phyloP scores from a whole-genome alignment of 108 stramenopile genomes.

The Cyclotella baltica region DNA sequence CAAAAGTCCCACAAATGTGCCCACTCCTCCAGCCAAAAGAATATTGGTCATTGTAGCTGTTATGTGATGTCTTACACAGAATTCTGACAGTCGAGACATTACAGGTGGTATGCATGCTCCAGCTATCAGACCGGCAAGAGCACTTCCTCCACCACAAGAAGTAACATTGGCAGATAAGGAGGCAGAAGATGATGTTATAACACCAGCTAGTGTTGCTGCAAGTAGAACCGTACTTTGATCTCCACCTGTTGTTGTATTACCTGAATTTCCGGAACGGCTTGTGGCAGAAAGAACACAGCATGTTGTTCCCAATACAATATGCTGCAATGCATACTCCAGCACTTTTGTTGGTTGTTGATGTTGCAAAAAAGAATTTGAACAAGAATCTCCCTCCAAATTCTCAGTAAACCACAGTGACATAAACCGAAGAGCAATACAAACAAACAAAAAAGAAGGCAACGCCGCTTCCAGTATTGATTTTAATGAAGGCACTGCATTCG shows the following conservation, averaged over 20 bases:
- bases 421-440: conserved; percentile 43
- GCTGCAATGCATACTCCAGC: conserved; percentile 17
- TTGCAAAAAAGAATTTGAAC: background rate
- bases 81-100: conserved; percentile 31
- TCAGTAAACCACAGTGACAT: conserved; percentile 3
- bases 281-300: conserved; percentile 32
- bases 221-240: conserved; percentile 37
- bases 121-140: conserved; percentile 63
- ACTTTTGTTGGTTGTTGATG: background rate
- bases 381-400: conserved; percentile 10
- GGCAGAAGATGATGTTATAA: conserved; percentile 59
- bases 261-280: conserved; percentile 4
- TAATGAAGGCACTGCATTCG: conserved; percentile 15
- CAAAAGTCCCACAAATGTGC: conserved; percentile 52
- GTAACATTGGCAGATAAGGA: conserved; percentile 7
- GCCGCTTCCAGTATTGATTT: conserved; percentile 63
- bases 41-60: conserved; percentile 82
- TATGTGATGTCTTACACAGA: conserved; percentile 48
- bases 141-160: conserved; percentile 18
- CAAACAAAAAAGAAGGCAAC: conserved; percentile 66
- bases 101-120: conserved; percentile 49
- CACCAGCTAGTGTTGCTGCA: conserved; percentile 27
- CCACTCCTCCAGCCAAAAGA: conserved; percentile 60
- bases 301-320: conserved; percentile 29
- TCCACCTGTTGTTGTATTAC: background rate